phyloP scores from a whole-genome alignment of 2,329 filamentous ascomycete genomes.

The Zarea fungicola region DNA sequence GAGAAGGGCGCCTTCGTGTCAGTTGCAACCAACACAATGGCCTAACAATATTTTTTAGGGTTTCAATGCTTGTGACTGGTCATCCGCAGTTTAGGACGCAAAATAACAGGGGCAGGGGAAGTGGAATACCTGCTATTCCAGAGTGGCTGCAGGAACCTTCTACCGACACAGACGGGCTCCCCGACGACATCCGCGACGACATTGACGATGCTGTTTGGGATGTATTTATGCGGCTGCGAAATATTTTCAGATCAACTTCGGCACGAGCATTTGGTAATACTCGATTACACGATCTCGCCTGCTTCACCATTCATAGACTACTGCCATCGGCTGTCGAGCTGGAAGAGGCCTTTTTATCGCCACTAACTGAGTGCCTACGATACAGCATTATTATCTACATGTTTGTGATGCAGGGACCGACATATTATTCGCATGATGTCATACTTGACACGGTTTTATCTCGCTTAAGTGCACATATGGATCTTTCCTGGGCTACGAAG shows the following conservation, averaged over 20 bases:
- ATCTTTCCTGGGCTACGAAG: neutral
- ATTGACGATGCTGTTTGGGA: conserved; percentile 31
- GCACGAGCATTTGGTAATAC: conserved; percentile 29
- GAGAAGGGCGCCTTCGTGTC: conserved; percentile 17
- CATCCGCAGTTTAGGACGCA: conserved; percentile 48
- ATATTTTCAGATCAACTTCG: conserved; percentile 33
- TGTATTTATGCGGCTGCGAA: conserved; percentile 38
- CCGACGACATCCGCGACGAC: conserved; percentile 21
- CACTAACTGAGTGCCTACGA: conserved; percentile 2
- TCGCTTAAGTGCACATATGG: neutral
- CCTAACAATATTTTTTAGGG: conserved; percentile 34
- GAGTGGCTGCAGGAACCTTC: conserved; percentile 37
- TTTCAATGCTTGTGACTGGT: conserved; percentile 51
- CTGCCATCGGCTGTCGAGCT: conserved; percentile 19
- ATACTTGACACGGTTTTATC: neutral
- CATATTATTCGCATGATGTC: conserved; percentile 2
- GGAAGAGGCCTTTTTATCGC: too few relatives aligned
- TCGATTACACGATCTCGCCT: conserved; percentile 49
- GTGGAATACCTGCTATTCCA: conserved; percentile 43
- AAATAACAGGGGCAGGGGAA: conserved; percentile 41
- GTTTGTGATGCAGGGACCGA: conserved; percentile 8
- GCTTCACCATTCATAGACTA: conserved; percentile 48
- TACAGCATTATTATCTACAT: conserved; percentile 5
- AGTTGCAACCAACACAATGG: neutral
- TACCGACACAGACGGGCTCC: conserved; percentile 14